These are phyloP conservation scores for Psilocybe cyanescens DNA, from an alignment of 768 basidiomycete genomes.

Conservation along the genomic window DNA sequence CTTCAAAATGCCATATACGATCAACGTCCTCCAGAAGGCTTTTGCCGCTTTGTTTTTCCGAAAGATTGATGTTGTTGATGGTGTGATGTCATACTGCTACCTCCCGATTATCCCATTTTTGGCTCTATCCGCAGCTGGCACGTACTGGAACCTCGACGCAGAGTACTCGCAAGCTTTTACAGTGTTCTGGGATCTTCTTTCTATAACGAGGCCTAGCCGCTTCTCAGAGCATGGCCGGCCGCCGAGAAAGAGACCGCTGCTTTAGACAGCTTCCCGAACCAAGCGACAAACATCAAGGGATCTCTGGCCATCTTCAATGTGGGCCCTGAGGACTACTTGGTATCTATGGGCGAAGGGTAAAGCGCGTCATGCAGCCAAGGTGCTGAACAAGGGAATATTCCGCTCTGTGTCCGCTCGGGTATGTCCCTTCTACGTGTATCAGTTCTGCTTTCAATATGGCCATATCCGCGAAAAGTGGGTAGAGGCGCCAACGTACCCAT, in stretches of 20 bases:
- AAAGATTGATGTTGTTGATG: background rate
- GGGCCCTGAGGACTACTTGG: background rate
- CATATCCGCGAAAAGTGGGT: background rate
- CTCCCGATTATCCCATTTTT: too few relatives aligned
- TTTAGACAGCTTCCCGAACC: too few relatives aligned
- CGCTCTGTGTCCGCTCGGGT: background rate
- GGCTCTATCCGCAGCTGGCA: too few relatives aligned
- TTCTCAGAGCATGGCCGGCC: background rate
- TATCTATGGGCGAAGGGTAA: background rate
- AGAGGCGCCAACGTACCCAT: background rate
- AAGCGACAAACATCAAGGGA: background rate
- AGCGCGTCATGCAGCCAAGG: background rate
- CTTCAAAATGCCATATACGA: too few relatives aligned
- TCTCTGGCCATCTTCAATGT: background rate
- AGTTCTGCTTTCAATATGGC: background rate
- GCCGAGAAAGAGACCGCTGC: background rate
- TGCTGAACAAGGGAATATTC: background rate
- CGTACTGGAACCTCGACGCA: background rate
- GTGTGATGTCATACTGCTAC: background rate
- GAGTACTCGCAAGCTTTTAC: background rate
- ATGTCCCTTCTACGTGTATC: background rate
- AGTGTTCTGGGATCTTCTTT: background rate
- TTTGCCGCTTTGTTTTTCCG: background rate
- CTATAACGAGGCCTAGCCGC: background rate
- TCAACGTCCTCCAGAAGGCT: too few relatives aligned